A percentile compares a stretch with the other conserved stretches of the same genome.
These are phyloP conservation scores for Luffa aegyptiaca DNA, from an alignment of 306 rosid genomes.

Conservation along the genomic window DNA sequence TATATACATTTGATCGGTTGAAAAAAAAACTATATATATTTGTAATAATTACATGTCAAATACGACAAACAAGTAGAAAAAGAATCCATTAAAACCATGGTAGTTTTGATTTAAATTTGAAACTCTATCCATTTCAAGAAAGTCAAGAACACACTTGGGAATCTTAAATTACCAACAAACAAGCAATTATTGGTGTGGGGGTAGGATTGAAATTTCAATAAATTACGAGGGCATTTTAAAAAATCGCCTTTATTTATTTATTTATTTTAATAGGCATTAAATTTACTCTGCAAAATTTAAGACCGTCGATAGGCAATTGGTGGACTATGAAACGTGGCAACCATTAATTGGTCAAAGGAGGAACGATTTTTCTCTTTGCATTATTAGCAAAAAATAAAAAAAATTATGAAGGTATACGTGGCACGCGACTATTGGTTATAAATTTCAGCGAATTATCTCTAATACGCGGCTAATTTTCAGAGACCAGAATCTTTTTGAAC, in stretches of 20 bases:
- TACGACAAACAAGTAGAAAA: background rate
- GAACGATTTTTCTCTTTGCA: background rate
- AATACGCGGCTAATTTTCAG: slow-evolving; percentile 1
- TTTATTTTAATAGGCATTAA: background rate
- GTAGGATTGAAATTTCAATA: background rate
- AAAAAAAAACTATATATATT: background rate
- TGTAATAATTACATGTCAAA: background rate
- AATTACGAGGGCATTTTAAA: background rate
- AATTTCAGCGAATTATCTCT: background rate
- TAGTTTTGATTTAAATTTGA: background rate
- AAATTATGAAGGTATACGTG: background rate
- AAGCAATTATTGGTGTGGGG: background rate
- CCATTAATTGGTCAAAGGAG: background rate
- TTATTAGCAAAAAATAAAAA: background rate
- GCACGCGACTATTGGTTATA: background rate
- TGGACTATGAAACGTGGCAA: background rate
- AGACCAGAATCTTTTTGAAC: slow-evolving; percentile 10
- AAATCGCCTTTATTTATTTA: background rate
- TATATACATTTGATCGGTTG: too few relatives aligned
- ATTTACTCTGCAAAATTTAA: background rate
- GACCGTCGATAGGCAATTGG: background rate
- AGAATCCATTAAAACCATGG: background rate
- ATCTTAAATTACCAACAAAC: background rate
- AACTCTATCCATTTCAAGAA: background rate
- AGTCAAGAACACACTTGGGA: background rate